Evolutionary conservation across 169 alveolate genomes (phyloP).

Genomic region (Plasmodium adleri): DNA sequence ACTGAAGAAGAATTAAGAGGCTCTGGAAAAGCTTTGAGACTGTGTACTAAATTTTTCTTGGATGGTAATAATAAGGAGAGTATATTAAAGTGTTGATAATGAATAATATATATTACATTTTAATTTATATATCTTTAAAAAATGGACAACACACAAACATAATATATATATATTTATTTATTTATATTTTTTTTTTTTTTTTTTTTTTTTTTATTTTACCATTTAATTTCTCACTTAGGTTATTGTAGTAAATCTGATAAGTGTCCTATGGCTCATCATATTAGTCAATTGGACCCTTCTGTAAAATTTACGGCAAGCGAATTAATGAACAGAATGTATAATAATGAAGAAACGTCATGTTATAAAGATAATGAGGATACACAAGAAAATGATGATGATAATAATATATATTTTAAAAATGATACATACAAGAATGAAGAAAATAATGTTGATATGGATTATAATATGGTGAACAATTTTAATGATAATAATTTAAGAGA

Average conservation of each 20-base stretch:
- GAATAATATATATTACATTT: not conserved
- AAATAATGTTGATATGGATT: not conserved
- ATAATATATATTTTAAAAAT: slow-evolving; percentile 3
- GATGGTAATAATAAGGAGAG: slow-evolving; percentile 32
- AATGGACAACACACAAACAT: no score
- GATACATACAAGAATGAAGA: slow-evolving; percentile 7
- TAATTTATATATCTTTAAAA: not conserved
- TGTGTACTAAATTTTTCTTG: slow-evolving; percentile 46
- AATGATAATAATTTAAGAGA: not conserved
- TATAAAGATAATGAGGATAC: not conserved
- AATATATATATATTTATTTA: no score
- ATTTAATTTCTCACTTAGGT: not conserved
- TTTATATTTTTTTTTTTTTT: not conserved
- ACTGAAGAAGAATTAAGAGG: slow-evolving; percentile 71
- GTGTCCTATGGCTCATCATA: slow-evolving; percentile 67
- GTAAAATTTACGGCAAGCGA: slow-evolving; percentile 51
- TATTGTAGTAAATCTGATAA: slow-evolving; percentile 48
- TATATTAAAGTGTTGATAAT: no score
- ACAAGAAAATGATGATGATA: not conserved
- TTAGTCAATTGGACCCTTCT: slow-evolving; percentile 63
- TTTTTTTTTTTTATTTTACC: not conserved
- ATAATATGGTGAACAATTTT: slow-evolving; percentile 3
- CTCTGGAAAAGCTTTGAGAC: slow-evolving; percentile 53
- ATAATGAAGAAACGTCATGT: slow-evolving; percentile 4
- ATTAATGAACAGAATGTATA: slow-evolving; percentile 31